Evolutionary conservation across 306 rosid species (phyloP).

Genomic region (Cicer judaicum): DNA sequence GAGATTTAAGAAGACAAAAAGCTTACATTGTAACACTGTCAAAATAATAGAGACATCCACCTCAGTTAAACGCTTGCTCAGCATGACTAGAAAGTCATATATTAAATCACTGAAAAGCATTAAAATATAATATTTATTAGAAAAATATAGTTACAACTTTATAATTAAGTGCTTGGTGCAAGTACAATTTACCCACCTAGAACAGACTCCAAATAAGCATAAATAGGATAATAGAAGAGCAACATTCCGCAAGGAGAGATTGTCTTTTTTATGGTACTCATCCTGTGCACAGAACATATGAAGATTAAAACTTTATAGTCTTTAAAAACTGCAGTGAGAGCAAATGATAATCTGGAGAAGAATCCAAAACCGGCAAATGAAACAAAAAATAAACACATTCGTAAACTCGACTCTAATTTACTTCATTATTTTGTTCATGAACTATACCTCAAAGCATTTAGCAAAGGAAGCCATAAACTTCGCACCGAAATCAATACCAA

Average conservation of each 20-base stretch:
- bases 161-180: slow-evolving; percentile 1
- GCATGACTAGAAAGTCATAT: slow-evolving; percentile 72
- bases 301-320: slow-evolving; percentile 30
- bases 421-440: slow-evolving; percentile 5
- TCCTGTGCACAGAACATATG: slow-evolving; percentile 56
- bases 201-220: slow-evolving; percentile 83
- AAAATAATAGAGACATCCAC: slow-evolving; percentile 83
- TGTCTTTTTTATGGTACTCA: slow-evolving; percentile 76
- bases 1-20: slow-evolving; percentile 18
- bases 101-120: slow-evolving; percentile 78
- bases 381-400: slow-evolving; percentile 9
- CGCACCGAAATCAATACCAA: slow-evolving; percentile 83
- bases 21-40: slow-evolving; percentile 79
- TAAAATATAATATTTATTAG: slow-evolving; percentile 46
- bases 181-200: slow-evolving; percentile 59
- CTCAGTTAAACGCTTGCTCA: slow-evolving; percentile 83
- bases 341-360: slow-evolving; percentile 34
- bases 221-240: slow-evolving; percentile 81
- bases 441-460: slow-evolving; percentile 76
- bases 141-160: slow-evolving; percentile 31
- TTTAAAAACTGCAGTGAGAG: slow-evolving; percentile 31
- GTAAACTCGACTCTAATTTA: slow-evolving; percentile 18
- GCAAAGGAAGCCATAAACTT: slow-evolving; percentile 85
- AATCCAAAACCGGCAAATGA: slow-evolving; percentile 32
- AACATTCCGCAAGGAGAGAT: slow-evolving; percentile 82